Evolutionary conservation across 176 grass and related monocot species (phyloP).

Genomic region (Cocos nucifera): DNA sequence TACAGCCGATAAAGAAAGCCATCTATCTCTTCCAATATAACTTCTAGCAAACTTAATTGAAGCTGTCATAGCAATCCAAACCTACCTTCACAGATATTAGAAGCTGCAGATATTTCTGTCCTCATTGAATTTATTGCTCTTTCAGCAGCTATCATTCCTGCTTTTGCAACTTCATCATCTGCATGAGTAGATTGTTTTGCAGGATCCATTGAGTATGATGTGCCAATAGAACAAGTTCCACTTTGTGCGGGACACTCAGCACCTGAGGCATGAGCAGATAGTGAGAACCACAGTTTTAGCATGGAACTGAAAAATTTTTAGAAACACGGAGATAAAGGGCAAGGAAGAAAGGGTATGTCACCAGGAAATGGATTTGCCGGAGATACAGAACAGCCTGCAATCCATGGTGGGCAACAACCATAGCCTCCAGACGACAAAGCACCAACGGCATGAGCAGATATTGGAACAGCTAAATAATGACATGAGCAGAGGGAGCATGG

Average conservation of each 20-base stretch:
- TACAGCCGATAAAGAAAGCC: no score
- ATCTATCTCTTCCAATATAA: no score
- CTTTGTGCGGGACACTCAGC: constrained; percentile 34
- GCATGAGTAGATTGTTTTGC: constrained; percentile 19
- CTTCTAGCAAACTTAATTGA: no score
- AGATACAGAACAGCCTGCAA: constrained; percentile 32
- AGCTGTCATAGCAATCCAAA: no score
- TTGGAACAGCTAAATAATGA: constrained; percentile 42
- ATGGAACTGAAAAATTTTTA: no score
- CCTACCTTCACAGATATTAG: constrained; percentile 31
- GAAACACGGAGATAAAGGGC: no score
- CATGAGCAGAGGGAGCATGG: constrained; percentile 29
- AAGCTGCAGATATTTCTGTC: constrained; percentile 25
- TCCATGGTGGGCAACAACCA: constrained; percentile 19
- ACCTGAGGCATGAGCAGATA: not conserved
- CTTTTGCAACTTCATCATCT: constrained; percentile 35
- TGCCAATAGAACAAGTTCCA: constrained; percentile 24
- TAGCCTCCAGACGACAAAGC: constrained; percentile 24
- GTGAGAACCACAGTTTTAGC: not conserved
- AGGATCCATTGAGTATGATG: constrained; percentile 19
- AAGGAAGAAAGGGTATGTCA: not conserved
- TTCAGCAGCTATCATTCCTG: constrained; percentile 50
- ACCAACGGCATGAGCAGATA: constrained; percentile 31
- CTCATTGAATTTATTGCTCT: constrained; percentile 42
- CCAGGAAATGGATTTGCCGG: constrained; percentile 34